Conservation (phyloP, 108 stramenopile species). For the Mediolabrus comicus region DNA sequence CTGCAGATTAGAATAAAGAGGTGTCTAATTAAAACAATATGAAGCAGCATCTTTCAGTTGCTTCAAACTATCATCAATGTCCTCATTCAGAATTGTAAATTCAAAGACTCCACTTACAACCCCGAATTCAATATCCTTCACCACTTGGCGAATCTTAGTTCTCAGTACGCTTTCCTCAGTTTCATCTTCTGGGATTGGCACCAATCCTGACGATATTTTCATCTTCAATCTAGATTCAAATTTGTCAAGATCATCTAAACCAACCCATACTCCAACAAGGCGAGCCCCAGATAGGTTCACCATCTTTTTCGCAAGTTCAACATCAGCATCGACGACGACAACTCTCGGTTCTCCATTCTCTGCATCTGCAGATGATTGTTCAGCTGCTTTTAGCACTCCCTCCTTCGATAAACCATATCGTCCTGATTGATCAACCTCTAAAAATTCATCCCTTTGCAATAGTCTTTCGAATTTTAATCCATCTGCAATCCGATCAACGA, state of each 20-base stretch:
- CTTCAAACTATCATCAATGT: conserved; percentile 57
- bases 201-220: conserved; percentile 48
- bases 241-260: conserved; percentile 61
- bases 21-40: conserved; percentile 68
- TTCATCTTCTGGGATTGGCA: conserved; percentile 61
- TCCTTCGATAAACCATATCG: conserved; percentile 68
- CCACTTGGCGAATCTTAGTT: conserved; percentile 60
- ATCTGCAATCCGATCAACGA: conserved; percentile 51
- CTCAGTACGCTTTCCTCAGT: conserved; percentile 58
- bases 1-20: background rate
- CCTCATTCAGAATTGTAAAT: conserved; percentile 82
- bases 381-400: conserved; percentile 56
- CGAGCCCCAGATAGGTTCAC: conserved; percentile 49
- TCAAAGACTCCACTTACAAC: conserved; percentile 83
- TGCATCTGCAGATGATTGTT: conserved; percentile 13
- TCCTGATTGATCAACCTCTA: conserved; percentile 48
- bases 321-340: conserved; percentile 83
- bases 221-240: conserved; percentile 60
- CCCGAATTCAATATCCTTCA: conserved; percentile 83
- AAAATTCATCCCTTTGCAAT: conserved; percentile 55
- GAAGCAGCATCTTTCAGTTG: conserved; percentile 66
- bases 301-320: conserved; percentile 58
- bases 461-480: conserved; percentile 63
- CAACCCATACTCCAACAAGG: conserved; percentile 82
- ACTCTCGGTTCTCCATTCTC: conserved; percentile 25